Evolutionary conservation across 257 asterid species (phyloP).

Genomic region (Euphrasia confusa): DNA sequence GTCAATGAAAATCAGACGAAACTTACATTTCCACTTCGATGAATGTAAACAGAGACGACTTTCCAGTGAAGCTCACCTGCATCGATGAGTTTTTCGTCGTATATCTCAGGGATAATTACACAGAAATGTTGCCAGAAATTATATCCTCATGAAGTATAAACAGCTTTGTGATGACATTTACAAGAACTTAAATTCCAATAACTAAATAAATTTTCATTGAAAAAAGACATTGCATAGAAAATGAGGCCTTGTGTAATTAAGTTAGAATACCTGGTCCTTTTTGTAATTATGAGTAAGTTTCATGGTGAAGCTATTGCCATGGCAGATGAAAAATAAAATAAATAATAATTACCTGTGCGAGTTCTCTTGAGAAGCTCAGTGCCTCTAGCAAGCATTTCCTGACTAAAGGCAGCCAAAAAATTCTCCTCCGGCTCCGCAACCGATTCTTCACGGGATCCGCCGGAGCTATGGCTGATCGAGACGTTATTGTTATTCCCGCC

Average conservation of each 20-base stretch:
- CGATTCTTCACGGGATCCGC: conserved; percentile 47
- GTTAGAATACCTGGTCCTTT: background rate
- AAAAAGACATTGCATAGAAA: too few relatives aligned
- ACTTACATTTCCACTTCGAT: conserved; percentile 78
- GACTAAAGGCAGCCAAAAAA: conserved; percentile 82
- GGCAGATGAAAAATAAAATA: too few relatives aligned
- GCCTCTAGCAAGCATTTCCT: conserved; percentile 87
- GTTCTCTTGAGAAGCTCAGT: conserved; percentile 91
- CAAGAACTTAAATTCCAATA: too few relatives aligned
- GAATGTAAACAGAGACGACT: conserved; percentile 81
- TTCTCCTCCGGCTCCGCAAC: conserved; percentile 81
- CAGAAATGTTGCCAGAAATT: background rate
- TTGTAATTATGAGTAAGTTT: background rate
- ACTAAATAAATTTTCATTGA: too few relatives aligned
- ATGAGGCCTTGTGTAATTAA: background rate
- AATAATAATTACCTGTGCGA: conserved; percentile 50
- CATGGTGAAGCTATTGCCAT: too few relatives aligned
- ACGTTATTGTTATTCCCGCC: conserved; percentile 21
- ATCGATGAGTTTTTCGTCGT: background rate
- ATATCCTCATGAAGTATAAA: background rate
- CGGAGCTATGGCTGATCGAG: conserved; percentile 36
- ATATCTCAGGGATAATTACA: background rate
- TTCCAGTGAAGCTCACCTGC: conserved; percentile 99
- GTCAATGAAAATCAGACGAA: background rate
- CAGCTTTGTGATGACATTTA: too few relatives aligned